phyloP scores from a whole-genome alignment of 176 grass and related monocot genomes.

The Juncus inflexus region DNA sequence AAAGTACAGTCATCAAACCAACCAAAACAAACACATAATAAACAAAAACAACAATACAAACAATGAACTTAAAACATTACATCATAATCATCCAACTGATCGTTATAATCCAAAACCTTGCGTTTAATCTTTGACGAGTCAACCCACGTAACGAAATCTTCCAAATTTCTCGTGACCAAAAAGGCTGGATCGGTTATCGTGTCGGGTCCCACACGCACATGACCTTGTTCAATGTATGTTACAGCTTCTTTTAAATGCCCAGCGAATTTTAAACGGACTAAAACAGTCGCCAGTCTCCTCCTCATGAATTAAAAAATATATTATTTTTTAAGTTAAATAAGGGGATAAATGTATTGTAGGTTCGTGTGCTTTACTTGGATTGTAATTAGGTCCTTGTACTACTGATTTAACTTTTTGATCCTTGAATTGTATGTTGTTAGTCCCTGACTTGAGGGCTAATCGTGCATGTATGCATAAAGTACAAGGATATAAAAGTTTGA shows the following conservation, averaged over 20 bases:
- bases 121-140: conserved; percentile 86
- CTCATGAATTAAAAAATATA: conserved; percentile 23
- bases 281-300: conserved; percentile 60
- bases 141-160: conserved; percentile 91
- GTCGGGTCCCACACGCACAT: conserved; percentile 74
- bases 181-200: conserved; percentile 68
- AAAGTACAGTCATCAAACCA: no score
- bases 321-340: no score
- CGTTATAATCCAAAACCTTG: conserved; percentile 58
- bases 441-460: no score
- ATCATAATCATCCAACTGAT: conserved; percentile 67
- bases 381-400: no score
- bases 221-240: conserved; percentile 80
- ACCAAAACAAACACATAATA: no score
- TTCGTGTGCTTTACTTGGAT: no score
- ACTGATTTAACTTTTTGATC: no score
- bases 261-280: conserved; percentile 76
- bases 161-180: conserved; percentile 92
- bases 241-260: conserved; percentile 86
- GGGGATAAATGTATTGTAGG: no score
- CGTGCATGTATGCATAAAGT: no score
- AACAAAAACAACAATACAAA: no score
- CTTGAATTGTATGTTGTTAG: no score
- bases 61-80: conserved; percentile 45
- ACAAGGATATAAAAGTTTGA: no score